Evolutionary conservation across 441 rosid genomes (phyloP).

Genomic region (Pelargonium myrrhifolium): DNA sequence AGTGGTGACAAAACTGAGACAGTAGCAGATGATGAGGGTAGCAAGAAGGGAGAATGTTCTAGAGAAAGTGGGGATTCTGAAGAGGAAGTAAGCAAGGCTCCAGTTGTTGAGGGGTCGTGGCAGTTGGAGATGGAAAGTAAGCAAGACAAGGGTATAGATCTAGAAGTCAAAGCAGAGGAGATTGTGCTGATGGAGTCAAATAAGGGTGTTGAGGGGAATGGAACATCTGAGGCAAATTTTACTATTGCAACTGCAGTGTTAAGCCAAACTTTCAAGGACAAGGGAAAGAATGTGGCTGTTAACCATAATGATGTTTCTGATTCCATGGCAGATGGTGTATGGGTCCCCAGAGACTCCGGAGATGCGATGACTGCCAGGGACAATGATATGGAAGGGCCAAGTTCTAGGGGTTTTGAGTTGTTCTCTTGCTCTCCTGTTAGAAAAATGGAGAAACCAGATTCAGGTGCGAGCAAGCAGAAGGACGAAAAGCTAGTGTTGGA

Average conservation of each 20-base stretch:
- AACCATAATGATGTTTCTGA: conserved; percentile 26
- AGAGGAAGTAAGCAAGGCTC: conserved; percentile 27
- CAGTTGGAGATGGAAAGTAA: conserved; percentile 28
- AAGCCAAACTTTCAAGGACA: conserved; percentile 42
- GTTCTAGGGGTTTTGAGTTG: conserved; percentile 78
- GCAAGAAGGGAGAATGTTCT: conserved; percentile 20
- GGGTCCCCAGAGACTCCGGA: conserved; percentile 38
- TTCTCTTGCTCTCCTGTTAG: conserved; percentile 65
- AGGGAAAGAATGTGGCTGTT: conserved; percentile 59
- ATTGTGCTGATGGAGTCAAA: conserved; percentile 28
- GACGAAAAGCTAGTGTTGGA: conserved; percentile 60
- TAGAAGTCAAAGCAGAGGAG: conserved; percentile 35
- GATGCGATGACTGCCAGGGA: conserved; percentile 30
- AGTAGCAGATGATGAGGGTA: conserved; percentile 27
- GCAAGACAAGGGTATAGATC: conserved; percentile 35
- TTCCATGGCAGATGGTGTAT: conserved; percentile 33
- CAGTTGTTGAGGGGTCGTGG: conserved; percentile 22
- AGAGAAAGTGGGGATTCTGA: conserved; percentile 24
- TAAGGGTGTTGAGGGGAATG: conserved; percentile 32
- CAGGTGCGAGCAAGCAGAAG: conserved; percentile 38
- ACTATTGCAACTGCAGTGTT: conserved; percentile 29
- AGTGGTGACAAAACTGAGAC: conserved; percentile 31
- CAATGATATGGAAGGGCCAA: conserved; percentile 68
- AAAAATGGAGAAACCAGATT: conserved; percentile 40
- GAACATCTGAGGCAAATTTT: conserved; percentile 20